Conservation (phyloP, 2,329 filamentous ascomycete genomes). For the Talaromyces amestolkiae region DNA sequence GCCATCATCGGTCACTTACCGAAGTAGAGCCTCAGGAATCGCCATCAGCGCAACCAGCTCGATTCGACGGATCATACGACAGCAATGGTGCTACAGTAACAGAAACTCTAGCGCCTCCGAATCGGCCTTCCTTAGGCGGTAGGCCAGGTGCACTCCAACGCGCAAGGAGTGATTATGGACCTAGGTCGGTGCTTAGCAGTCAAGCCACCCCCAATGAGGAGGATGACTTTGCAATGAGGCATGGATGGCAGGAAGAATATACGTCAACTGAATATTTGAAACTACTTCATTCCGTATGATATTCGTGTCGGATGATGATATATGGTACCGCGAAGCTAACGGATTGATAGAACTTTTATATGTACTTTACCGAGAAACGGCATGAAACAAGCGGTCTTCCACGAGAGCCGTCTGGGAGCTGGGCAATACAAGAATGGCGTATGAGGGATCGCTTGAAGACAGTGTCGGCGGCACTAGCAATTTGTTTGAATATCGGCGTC, state of each 20-base stretch:
- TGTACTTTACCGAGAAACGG: constrained; percentile 98
- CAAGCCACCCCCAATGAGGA: constrained; percentile 37
- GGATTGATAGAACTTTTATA: constrained; percentile 79
- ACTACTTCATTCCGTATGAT: constrained; percentile 71
- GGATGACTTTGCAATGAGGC: constrained; percentile 63
- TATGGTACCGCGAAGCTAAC: not conserved
- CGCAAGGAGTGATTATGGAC: constrained; percentile 55
- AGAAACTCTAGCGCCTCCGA: constrained; percentile 28
- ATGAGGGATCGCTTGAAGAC: constrained; percentile 97
- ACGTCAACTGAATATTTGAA: constrained; percentile 86
- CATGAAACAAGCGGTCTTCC: constrained; percentile 92
- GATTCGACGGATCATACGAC: constrained; percentile 35
- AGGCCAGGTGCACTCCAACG: constrained; percentile 46
- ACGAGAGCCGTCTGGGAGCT: constrained; percentile 55
- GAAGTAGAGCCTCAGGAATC: constrained; percentile 30
- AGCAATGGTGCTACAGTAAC: constrained; percentile 25
- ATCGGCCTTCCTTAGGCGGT: constrained; percentile 32
- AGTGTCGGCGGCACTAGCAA: constrained; percentile 86
- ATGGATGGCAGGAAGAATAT: constrained; percentile 91
- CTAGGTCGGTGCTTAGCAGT: constrained; percentile 34
- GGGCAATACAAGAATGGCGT: constrained; percentile 83
- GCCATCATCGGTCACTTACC: constrained; percentile 32
- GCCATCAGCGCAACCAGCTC: constrained; percentile 23
- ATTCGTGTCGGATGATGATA: constrained; percentile 23
- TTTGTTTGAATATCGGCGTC: constrained; percentile 95